Base-by-base conservation (phyloP, 2,329 filamentous ascomycete species). In the Sclerotinia trifoliorum region DNA sequence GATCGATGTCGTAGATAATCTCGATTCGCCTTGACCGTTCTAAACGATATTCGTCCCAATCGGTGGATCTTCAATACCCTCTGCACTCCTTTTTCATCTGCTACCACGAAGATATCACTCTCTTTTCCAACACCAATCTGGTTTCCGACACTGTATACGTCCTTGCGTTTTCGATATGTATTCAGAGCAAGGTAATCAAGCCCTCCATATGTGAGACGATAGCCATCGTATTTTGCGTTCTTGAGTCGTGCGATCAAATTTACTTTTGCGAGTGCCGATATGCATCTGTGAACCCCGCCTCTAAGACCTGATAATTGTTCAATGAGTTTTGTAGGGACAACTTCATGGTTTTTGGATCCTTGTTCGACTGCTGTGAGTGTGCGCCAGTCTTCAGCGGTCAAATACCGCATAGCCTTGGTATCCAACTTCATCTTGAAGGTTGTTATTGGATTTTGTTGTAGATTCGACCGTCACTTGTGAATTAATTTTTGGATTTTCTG, bases 111-210 rank as follows among this genome's bases (percentile, higher is more conserved):
- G 77, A 99, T 98, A 77, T 99, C 95, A 74, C 92, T 96, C 81
- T 99, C 95, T 79, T 99, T 99, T 66, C 95, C 95, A 3, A 98
- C 94, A 60, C 96, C 95, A 72, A 99, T 92, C 76, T 96, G 91
- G 79, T 91, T 95, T 65, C 95, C 95, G 5, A 98, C 92, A 73
- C 92, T 96, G 85, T 96, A 98, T 52, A 98, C 86, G 67, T 86
- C 86, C 74, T 90, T 90, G 72, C 88, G 85, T 75, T 91, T 90
- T 68, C 94, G 90, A 78, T 98, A 90, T 0, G 93, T 89, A 80
- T 98, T 93, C 66, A 99, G 85, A 21, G 95, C 93, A n/a, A 99
- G 88, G 80, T 99, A 99, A 82, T 99, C 95, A 60, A 98, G 88
- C 2, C 95, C 95, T 75, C 95, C 95, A 78, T 99, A 99, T 8